Base-by-base conservation (phyloP, 768 basidiomycete genomes). In the Boletus rubescentipes region DNA sequence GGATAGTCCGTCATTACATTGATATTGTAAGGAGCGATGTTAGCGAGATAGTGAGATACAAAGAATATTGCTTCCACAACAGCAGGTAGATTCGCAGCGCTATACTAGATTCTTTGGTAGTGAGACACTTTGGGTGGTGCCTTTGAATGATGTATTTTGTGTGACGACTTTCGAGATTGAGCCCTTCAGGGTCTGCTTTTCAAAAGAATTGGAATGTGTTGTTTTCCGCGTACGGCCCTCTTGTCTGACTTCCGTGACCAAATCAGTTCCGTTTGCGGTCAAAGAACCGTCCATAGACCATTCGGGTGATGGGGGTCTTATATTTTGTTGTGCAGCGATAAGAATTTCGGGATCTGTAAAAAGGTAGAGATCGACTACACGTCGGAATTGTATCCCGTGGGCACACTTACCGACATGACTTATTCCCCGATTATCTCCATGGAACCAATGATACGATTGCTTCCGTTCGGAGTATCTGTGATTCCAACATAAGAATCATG, bases 381-480 rank as follows among this genome's bases (percentile, higher is more conserved):
- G 46, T 60, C 44, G 36, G 55, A 29, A 36, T 50, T 31, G 40
- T 20, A 16, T 21, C 7, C 3, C 5, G 35, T 31, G 57, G 55
- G 21, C 50, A 49, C 63, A 63, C 73, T 55, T 61, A 82, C 83
- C 79, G 42, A 80, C 75, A 45, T 81, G 77, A 3, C 84, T 86
- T 36, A 79, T 68, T 9, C 84, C 81, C 42, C 81, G 79, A 38
- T 69, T 72, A 54, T 79, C 83, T 9, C 77, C 75, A 51, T 81
- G 75, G 60, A 87, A 85, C 87, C 87, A 88, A 52, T 87, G 85
- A 26, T 53, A 29, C 10, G 78, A 77, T 38, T 71, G 62, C 32
- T 75, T 75, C 57, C 78, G 74, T 55, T 87, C 83, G 1, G 87
- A 87, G 61, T 77, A 86, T 61, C 84, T 82, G 50, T 37, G n/a